phyloP scores from a whole-genome alignment of 2,329 filamentous ascomycete species.

The Sclerotiophoma versabilis region DNA sequence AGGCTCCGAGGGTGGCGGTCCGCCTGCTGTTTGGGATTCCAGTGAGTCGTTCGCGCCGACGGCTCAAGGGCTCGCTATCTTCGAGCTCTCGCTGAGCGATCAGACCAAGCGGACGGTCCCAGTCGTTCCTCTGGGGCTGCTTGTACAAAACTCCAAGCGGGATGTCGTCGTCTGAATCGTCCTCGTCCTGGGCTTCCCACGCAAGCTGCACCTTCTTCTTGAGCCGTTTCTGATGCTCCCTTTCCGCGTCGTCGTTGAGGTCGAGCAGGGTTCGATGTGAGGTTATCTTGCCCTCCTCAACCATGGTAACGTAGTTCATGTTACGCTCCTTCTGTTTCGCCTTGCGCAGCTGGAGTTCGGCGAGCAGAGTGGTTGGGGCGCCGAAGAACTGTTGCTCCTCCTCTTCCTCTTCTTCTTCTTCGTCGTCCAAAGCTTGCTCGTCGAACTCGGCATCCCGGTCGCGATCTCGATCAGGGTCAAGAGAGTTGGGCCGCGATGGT shows the following conservation, averaged over 20 bases:
- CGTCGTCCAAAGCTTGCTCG: conserved; percentile 23
- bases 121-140: conserved; percentile 56
- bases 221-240: conserved; percentile 77
- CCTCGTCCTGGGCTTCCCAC: conserved; percentile 75
- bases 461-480: conserved; percentile 55
- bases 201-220: conserved; percentile 82
- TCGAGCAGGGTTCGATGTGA: conserved; percentile 83
- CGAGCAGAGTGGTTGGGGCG: conserved; percentile 86
- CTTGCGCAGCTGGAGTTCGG: conserved; percentile 90
- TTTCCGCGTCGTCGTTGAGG: conserved; percentile 86
- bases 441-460: conserved; percentile 23
- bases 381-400: conserved; percentile 63
- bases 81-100: conserved; percentile 85
- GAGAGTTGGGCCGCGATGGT: conserved; percentile 20
- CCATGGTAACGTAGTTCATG: conserved; percentile 67
- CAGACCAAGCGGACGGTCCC: conserved; percentile 72
- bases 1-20: conserved; percentile 24
- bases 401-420: conserved; percentile 55
- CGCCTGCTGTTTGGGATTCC: conserved; percentile 51
- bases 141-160: conserved; percentile 80
- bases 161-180: conserved; percentile 75
- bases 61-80: conserved; percentile 88
- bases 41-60: conserved; percentile 75
- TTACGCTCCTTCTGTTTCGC: conserved; percentile 84
- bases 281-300: conserved; percentile 72